These are phyloP conservation scores for Wolfiporia cocos DNA, from an alignment of 1,284 basidiomycete genomes.

Conservation along the genomic window DNA sequence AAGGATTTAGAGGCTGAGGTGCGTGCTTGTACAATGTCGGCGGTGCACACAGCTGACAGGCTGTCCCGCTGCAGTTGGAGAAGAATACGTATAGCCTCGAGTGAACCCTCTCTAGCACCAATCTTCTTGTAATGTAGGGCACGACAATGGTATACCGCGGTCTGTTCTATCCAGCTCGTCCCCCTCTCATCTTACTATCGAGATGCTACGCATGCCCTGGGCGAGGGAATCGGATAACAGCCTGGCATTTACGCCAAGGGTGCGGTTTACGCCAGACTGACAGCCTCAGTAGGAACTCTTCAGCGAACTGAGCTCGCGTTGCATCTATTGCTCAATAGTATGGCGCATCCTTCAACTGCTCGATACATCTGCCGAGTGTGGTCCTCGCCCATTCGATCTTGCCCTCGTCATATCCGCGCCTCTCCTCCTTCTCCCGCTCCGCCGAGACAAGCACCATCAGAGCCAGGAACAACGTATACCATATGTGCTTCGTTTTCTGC, in stretches of 20 bases:
- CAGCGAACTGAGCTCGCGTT: too few relatives aligned
- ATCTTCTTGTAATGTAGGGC: too few relatives aligned
- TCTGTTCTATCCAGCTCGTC: too few relatives aligned
- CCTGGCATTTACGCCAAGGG: too few relatives aligned
- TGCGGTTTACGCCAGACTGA: too few relatives aligned
- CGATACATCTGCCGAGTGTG: constrained; percentile 21
- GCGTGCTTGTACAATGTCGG: constrained; percentile 13
- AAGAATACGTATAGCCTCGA: constrained; percentile 42
- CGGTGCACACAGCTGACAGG: neutral
- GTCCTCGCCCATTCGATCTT: constrained; percentile 36
- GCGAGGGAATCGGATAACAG: too few relatives aligned
- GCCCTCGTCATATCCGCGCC: constrained; percentile 18
- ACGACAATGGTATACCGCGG: too few relatives aligned
- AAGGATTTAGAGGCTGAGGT: constrained; percentile 76
- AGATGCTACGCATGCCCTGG: too few relatives aligned
- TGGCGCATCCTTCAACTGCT: constrained; percentile 15
- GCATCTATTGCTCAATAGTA: constrained; percentile 18
- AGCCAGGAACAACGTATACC: constrained; percentile 67
- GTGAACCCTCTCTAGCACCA: constrained; percentile 4
- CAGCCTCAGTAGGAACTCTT: too few relatives aligned
- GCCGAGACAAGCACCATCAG: constrained; percentile 41
- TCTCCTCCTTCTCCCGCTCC: constrained; percentile 5
- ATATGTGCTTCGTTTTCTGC: constrained; percentile 61
- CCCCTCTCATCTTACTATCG: too few relatives aligned
- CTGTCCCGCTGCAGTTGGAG: constrained; percentile 28